Conservation (phyloP, 441 rosid genomes). For the Cnidoscolus chayamansa region DNA sequence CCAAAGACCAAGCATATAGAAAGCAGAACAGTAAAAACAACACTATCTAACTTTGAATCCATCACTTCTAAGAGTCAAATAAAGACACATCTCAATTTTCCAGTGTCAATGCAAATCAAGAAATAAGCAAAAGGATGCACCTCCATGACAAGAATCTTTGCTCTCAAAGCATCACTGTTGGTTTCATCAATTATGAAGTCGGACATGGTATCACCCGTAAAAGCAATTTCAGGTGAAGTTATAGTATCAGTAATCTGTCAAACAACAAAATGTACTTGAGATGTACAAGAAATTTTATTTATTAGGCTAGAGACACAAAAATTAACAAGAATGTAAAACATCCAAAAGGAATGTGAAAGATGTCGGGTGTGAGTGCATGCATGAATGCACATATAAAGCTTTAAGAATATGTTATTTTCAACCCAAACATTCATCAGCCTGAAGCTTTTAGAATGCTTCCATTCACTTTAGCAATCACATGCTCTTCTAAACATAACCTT, state of each 20-base stretch:
- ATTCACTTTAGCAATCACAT: background rate
- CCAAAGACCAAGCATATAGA: background rate
- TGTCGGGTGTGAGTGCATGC: background rate
- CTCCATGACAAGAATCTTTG: constrained; percentile 86
- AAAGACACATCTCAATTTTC: background rate
- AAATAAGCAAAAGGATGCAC: constrained; percentile 31
- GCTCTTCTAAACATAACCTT: background rate
- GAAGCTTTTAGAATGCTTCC: background rate
- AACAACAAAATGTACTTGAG: constrained; percentile 23
- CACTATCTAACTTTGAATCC: background rate
- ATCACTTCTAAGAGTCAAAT: background rate
- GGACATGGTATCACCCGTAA: constrained; percentile 84
- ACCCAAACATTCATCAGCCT: background rate
- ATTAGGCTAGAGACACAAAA: background rate
- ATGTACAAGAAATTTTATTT: background rate
- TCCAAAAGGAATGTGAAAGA: background rate
- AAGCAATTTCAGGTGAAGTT: constrained; percentile 75
- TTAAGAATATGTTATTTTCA: background rate
- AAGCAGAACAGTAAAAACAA: background rate
- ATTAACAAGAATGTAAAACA: background rate
- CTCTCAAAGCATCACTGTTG: constrained; percentile 71
- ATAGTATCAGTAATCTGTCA: constrained; percentile 69
- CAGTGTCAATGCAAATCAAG: constrained; percentile 3
- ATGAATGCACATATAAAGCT: background rate
- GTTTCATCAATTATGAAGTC: constrained; percentile 64